Conservation (phyloP, 148 eudicot genomes). For the Oxyria digyna region DNA sequence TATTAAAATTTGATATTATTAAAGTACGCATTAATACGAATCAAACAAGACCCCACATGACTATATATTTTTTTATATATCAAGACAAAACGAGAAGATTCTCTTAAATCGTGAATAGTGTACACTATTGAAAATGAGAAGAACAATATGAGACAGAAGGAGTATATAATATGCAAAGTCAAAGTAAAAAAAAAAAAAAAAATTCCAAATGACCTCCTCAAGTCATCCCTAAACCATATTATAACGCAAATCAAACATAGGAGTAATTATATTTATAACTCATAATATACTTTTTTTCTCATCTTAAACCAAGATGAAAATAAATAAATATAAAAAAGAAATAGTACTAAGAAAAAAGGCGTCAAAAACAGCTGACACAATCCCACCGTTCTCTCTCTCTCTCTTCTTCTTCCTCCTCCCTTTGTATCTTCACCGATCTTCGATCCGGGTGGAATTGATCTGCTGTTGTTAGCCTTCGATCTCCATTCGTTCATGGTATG, state of each 20-base stretch:
- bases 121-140: too few relatives aligned
- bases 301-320: neutral
- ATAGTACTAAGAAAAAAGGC: constrained; percentile 2
- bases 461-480: neutral
- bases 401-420: neutral
- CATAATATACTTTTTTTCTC: neutral
- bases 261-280: neutral
- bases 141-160: too few relatives aligned
- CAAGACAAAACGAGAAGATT: too few relatives aligned
- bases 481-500: neutral
- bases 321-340: neutral
- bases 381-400: neutral
- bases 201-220: constrained; percentile 3
- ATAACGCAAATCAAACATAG: neutral
- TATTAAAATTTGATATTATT: too few relatives aligned
- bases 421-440: neutral
- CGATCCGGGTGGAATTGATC: constrained; percentile 4
- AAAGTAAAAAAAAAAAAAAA: too few relatives aligned
- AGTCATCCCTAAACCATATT: neutral
- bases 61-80: too few relatives aligned
- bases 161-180: too few relatives aligned
- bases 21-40: too few relatives aligned
- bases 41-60: too few relatives aligned
- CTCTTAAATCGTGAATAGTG: too few relatives aligned
- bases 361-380: constrained; percentile 2